Evolutionary conservation across 108 stramenopile species (phyloP).

Genomic region (Nannochloropsis gaditana): DNA sequence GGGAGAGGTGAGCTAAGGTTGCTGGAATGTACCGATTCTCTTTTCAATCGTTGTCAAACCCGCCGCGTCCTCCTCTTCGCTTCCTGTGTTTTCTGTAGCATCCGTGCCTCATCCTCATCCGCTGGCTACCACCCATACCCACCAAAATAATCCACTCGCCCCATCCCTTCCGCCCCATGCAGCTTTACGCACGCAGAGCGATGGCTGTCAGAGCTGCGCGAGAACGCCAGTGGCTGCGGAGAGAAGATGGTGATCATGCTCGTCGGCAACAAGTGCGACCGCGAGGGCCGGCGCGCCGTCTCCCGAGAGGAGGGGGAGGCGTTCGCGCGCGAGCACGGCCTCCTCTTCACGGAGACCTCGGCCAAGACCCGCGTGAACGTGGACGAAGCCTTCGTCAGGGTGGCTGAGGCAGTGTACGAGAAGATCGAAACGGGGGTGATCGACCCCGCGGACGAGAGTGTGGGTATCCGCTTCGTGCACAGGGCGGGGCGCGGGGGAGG

Average conservation of each 20-base stretch:
- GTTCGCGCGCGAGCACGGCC: constrained; percentile 46
- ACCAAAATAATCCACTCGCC: no score
- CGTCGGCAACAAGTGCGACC: constrained; percentile 56
- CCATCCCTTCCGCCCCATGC: background rate
- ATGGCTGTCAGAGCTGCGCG: constrained; percentile 45
- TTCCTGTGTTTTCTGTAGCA: no score
- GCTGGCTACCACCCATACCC: no score
- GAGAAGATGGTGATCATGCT: constrained; percentile 45
- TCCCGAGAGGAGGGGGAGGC: constrained; percentile 47
- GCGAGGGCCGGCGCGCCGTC: constrained; percentile 45
- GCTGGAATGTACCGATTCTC: background rate
- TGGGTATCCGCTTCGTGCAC: background rate
- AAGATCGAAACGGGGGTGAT: constrained; percentile 13
- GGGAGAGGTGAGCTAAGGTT: constrained; percentile 42
- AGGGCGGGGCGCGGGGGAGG: background rate
- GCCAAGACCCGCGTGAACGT: constrained; percentile 30
- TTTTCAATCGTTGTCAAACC: no score
- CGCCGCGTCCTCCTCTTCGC: no score
- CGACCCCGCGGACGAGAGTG: constrained; percentile 2
- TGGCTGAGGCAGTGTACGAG: constrained; percentile 27
- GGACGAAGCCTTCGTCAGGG: constrained; percentile 35
- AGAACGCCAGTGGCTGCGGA: constrained; percentile 45
- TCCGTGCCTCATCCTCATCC: no score
- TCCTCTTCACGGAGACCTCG: constrained; percentile 48
- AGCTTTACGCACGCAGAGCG: constrained; percentile 22